Evolutionary conservation across 495 filamentous ascomycete genomes (phyloP).

Genomic region (Xylaria castorea): DNA sequence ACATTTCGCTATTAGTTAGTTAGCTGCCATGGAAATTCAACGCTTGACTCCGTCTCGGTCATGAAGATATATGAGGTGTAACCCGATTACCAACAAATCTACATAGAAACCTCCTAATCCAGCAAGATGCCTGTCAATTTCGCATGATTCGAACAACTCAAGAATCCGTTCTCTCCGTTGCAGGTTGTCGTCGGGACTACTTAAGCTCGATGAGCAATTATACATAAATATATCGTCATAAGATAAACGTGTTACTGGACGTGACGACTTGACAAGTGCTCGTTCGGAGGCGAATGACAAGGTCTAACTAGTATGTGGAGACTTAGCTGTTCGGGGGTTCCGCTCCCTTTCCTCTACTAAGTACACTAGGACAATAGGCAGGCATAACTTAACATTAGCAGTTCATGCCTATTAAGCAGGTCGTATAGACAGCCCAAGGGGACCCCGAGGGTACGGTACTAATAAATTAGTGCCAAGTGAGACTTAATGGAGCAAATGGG

Average conservation of each 20-base stretch:
- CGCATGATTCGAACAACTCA: background rate
- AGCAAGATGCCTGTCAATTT: background rate
- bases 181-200: background rate
- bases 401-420: background rate
- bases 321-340: background rate
- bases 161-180: background rate
- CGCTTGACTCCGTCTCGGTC: background rate
- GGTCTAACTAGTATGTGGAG: conserved; percentile 6
- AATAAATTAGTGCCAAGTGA: background rate
- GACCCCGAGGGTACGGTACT: conserved; percentile 2
- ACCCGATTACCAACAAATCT: background rate
- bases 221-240: conserved; percentile 1
- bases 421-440: background rate
- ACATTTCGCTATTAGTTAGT: background rate
- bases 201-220: background rate
- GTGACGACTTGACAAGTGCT: background rate
- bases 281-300: background rate
- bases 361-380: too few species aligned
- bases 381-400: background rate
- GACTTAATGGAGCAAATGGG: background rate
- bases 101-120: background rate
- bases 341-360: background rate
- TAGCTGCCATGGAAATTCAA: background rate
- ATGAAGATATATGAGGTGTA: background rate
- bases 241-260: background rate